phyloP scores from a whole-genome alignment of 2,329 filamentous ascomycete species.

The Trichoderma endophyticum region DNA sequence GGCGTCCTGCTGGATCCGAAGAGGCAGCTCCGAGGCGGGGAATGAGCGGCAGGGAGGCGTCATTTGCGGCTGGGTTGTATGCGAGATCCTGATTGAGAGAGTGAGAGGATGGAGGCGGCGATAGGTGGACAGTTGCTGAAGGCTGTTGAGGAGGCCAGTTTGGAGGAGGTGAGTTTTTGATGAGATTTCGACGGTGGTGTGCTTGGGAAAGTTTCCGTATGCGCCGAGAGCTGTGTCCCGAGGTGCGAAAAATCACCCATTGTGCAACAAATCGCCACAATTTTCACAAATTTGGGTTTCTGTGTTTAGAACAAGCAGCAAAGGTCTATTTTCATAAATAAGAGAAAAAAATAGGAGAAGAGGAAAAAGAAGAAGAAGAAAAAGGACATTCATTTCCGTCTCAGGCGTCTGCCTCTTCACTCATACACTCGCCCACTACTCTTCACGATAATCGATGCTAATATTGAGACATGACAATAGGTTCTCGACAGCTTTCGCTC shows the following conservation, averaged over 20 bases:
- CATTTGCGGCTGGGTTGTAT: slow-evolving; percentile 39
- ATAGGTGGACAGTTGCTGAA: slow-evolving; percentile 49
- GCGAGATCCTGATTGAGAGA: not conserved
- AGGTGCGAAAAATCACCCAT: not conserved
- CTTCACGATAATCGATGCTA: not conserved
- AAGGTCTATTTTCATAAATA: not conserved
- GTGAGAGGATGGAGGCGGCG: slow-evolving; percentile 35
- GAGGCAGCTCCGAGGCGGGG: slow-evolving; percentile 48
- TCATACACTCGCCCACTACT: not conserved
- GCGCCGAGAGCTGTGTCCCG: not conserved
- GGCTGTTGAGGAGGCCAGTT: slow-evolving; percentile 54
- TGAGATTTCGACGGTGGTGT: not conserved
- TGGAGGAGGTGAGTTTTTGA: slow-evolving; percentile 55
- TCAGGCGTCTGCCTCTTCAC: not conserved
- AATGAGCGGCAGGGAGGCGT: slow-evolving; percentile 57
- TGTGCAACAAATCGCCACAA: not conserved
- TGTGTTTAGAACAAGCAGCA: not conserved
- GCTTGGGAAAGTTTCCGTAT: not conserved
- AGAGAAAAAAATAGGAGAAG: not conserved
- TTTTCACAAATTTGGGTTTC: not conserved
- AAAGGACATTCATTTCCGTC: not conserved
- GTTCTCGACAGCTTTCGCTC: slow-evolving; percentile 26
- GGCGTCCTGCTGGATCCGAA: slow-evolving; percentile 46
- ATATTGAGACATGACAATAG: slow-evolving; percentile 16
- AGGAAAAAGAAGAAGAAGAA: not conserved